phyloP scores from a whole-genome alignment of 148 eudicot species.

The Limonium bicolor region DNA sequence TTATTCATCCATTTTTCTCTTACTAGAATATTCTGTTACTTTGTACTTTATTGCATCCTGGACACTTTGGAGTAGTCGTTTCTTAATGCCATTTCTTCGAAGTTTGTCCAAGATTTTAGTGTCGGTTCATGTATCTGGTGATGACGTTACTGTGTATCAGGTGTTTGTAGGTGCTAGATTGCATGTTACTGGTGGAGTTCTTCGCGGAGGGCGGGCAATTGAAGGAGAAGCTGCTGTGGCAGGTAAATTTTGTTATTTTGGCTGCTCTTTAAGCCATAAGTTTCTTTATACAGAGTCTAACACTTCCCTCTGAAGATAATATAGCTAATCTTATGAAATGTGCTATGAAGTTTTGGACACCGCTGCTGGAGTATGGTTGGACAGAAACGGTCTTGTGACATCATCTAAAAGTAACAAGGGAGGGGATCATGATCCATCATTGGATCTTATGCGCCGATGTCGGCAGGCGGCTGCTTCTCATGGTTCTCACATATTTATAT shows the following conservation, averaged over 20 bases:
- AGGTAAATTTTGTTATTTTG: constrained; percentile 36
- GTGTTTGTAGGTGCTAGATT: constrained; percentile 95
- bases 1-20: background rate
- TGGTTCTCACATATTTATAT: constrained; percentile 51
- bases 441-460: constrained; percentile 88
- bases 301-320: no score
- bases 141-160: constrained; percentile 27
- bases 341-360: constrained; percentile 74
- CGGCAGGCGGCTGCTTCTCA: constrained; percentile 96
- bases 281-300: no score
- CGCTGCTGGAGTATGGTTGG: constrained; percentile 98
- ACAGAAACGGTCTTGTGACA: constrained; percentile 81
- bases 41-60: background rate
- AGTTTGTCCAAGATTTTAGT: background rate
- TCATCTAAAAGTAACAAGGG: constrained; percentile 54
- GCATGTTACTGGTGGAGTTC: constrained; percentile 95
- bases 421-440: constrained; percentile 43
- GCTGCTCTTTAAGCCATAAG: no score
- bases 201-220: constrained; percentile 80
- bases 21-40: background rate
- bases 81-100: constrained; percentile 11
- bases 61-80: no score
- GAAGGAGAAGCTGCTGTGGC: constrained; percentile 85
- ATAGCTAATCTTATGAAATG: background rate
- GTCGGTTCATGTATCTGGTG: background rate